Evolutionary conservation across 345 rosid species (phyloP).

Genomic region (Psidium friedrichsthalianum): DNA sequence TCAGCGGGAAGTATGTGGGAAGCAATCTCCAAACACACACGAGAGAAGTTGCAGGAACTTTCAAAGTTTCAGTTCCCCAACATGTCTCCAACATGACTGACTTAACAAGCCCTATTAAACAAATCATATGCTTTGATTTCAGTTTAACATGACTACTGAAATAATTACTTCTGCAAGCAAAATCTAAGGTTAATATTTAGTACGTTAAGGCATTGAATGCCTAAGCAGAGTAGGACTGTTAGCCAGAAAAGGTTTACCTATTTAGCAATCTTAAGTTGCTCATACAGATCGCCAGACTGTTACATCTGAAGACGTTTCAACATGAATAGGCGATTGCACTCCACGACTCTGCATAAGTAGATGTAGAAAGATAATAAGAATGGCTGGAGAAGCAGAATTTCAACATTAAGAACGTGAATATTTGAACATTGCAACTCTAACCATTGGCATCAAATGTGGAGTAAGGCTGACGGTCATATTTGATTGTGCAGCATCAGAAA

Average conservation of each 20-base stretch:
- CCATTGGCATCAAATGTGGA: slow-evolving; percentile 97
- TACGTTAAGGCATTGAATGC: not conserved
- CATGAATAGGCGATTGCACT: slow-evolving; percentile 83
- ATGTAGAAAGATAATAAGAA: not conserved
- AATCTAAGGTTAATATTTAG: not conserved
- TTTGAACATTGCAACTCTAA: slow-evolving; percentile 5
- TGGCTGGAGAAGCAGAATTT: not conserved
- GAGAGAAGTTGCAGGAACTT: not conserved
- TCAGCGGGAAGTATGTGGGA: not conserved
- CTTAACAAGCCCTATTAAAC: not conserved
- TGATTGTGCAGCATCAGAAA: slow-evolving; percentile 53
- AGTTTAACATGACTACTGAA: no score
- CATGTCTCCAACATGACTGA: not conserved
- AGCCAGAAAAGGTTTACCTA: slow-evolving; percentile 26
- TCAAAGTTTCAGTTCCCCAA: not conserved
- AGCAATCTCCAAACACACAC: not conserved
- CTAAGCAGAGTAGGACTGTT: not conserved
- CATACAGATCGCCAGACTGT: slow-evolving; percentile 37
- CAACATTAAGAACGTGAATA: not conserved
- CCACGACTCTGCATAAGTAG: slow-evolving; percentile 50
- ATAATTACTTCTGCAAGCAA: not conserved
- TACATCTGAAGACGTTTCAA: slow-evolving; percentile 65
- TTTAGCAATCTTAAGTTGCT: slow-evolving; percentile 33
- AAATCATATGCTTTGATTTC: not conserved
- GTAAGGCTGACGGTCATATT: slow-evolving; percentile 81